Evolutionary conservation across 176 grass and related monocot species (phyloP), one percentile per base, ranked within the genome.

Genomic region (Microstegium vimineum): DNA sequence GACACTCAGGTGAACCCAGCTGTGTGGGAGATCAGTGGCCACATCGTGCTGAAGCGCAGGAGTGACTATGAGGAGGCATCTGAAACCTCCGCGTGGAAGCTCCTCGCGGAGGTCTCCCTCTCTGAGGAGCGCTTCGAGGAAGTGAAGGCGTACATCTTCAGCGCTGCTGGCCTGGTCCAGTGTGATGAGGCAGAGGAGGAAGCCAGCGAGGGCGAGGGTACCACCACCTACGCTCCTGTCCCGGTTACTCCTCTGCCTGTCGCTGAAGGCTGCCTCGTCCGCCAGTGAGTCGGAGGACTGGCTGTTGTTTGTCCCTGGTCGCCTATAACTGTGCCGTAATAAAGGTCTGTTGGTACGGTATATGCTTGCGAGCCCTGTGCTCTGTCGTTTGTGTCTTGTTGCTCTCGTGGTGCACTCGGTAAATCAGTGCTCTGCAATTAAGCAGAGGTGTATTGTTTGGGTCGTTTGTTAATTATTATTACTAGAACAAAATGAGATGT

Each of bases 1-100:
- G 97, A 99, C 74, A 96, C 96, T 5, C 97, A 99, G 80, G 93
- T 99, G 82, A 99, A 99, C 47, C 97, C 97, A 59, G 97, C 97
- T 0, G 93, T 87, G 22, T 99, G 97, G 97, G 97, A 99, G 88
- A 99, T 99, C 40, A 99, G 97, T 76, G 97, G 97, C 25, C 97
- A 99, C 64, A 99, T 99, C 27, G 97, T 99, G 49, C 77, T 99
- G 35, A 99, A 99, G 83, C 87, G 83, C 12, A 95, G 89, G 86
- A 85, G 64, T 1, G 93, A 99, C 74, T 99, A 92, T 10, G 93
- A 90, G 4, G 93, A 94, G 81, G 97, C 97, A 34, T 94, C 93
- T 42, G 93, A 99, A 78, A 73, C 80, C 35, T 96, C 87, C 3
- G 97, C 93, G 5, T 96, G 93, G 93, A 84, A 91, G 43, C 91